A percentile compares a stretch with the other conserved stretches of the same genome.
These are phyloP conservation scores for Schizonepeta tenuifolia DNA, from an alignment of 257 asterid genomes.

Conservation along the genomic window DNA sequence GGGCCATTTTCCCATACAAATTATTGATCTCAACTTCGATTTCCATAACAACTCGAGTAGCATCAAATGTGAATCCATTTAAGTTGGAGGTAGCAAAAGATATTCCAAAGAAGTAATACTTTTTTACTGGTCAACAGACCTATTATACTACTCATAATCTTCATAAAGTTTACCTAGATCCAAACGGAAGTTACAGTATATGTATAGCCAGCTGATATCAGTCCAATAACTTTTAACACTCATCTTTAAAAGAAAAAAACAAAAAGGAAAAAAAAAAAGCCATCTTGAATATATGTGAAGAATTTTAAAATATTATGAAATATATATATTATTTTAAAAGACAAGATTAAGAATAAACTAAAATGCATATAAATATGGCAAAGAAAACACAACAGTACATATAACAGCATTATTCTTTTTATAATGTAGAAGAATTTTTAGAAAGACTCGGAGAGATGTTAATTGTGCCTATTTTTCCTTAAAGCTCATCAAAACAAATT, in stretches of 20 bases:
- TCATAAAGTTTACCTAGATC: neutral
- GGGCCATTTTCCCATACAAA: slow-evolving; percentile 14
- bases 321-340: no score
- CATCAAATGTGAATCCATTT: neutral
- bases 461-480: neutral
- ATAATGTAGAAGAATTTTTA: neutral
- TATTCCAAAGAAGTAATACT: neutral
- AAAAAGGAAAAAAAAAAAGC: no score
- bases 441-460: neutral
- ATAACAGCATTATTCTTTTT: neutral
- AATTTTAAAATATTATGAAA: no score
- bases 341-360: no score
- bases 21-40: slow-evolving; percentile 19
- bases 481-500: slow-evolving; percentile 17
- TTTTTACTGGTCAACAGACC: slow-evolving; percentile 8
- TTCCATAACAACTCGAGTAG: neutral
- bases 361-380: no score
- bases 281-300: no score
- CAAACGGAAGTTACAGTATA: neutral
- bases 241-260: no score
- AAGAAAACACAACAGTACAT: no score
- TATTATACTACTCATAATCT: neutral
- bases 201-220: neutral
- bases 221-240: neutral
- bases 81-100: slow-evolving; percentile 26